Evolutionary conservation across 2,329 filamentous ascomycete genomes (phyloP).

Genomic region (Diplodia corticola): DNA sequence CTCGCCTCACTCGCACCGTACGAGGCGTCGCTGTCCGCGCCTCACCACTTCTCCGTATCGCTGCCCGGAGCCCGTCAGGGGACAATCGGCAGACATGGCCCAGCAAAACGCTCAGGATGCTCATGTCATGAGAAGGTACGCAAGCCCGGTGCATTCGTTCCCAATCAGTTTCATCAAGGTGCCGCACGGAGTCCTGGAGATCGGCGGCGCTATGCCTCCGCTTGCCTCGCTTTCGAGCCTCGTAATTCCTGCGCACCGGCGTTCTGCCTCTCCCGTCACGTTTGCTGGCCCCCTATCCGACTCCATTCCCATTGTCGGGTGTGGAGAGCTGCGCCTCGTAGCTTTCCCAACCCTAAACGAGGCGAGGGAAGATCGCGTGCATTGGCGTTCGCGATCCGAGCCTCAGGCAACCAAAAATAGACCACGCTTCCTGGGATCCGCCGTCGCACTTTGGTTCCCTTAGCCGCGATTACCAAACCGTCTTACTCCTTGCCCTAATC

Average conservation of each 20-base stretch:
- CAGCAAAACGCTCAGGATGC: constrained; percentile 22
- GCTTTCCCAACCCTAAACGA: constrained; percentile 24
- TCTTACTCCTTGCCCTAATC: not conserved
- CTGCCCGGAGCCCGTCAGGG: constrained; percentile 12
- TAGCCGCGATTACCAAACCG: constrained; percentile 12
- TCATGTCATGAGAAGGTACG: constrained; percentile 24
- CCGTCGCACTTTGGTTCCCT: constrained; percentile 6
- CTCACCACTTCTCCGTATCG: not conserved
- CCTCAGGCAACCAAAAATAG: constrained; percentile 24
- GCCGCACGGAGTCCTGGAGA: constrained; percentile 17
- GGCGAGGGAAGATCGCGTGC: constrained; percentile 38
- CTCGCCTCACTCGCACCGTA: not conserved
- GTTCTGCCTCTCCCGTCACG: constrained; percentile 8
- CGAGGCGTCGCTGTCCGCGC: constrained; percentile 5
- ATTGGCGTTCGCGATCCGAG: constrained; percentile 41
- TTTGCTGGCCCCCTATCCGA: constrained; percentile 6
- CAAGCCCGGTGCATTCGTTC: constrained; percentile 10
- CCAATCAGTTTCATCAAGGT: constrained; percentile 16
- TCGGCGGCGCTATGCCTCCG: constrained; percentile 6
- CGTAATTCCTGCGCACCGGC: not conserved
- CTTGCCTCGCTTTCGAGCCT: constrained; percentile 14
- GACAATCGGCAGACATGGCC: constrained; percentile 20
- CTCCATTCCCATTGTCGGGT: constrained; percentile 3
- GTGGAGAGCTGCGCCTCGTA: constrained; percentile 22
- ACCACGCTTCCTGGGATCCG: constrained; percentile 19